Evolutionary conservation across 495 filamentous ascomycete species (phyloP).

Genomic region (Cryomyces minteri): DNA sequence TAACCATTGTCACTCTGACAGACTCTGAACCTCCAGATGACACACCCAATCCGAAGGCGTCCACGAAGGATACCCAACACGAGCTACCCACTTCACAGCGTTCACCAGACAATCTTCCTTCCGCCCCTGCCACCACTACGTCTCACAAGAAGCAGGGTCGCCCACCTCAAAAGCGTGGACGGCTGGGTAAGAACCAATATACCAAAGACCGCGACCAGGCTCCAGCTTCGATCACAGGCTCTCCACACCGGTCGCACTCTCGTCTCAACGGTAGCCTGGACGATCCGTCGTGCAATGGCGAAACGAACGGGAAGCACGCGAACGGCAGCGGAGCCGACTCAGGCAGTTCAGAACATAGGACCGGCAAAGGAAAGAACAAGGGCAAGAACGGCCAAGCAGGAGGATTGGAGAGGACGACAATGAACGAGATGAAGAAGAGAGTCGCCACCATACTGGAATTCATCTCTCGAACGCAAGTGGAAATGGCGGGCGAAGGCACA

Average conservation of each 20-base stretch:
- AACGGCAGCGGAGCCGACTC: constrained; percentile 2
- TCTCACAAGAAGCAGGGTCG: constrained; percentile 49
- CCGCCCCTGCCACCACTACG: background rate
- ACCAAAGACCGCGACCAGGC: constrained; percentile 47
- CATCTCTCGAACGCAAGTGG: constrained; percentile 77
- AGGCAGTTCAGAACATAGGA: constrained; percentile 4
- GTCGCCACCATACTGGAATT: constrained; percentile 74
- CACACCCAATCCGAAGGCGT: no score
- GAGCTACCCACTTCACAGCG: background rate
- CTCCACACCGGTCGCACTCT: background rate
- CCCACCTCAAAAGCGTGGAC: constrained; percentile 41
- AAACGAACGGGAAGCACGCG: constrained; percentile 1
- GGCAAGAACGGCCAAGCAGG: constrained; percentile 7
- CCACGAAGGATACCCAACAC: no score
- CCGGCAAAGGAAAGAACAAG: constrained; percentile 12
- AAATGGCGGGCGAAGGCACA: constrained; percentile 47
- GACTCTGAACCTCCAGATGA: background rate
- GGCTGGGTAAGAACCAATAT: constrained; percentile 74
- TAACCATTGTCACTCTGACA: background rate
- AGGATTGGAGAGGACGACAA: constrained; percentile 51
- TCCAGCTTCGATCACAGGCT: constrained; percentile 5
- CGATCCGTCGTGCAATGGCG: constrained; percentile 31
- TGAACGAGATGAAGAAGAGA: constrained; percentile 82
- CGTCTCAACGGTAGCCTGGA: background rate
- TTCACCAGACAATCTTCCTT: background rate